Evolutionary conservation across 495 filamentous ascomycete genomes (phyloP).

Genomic region (Endocarpon pusillum): DNA sequence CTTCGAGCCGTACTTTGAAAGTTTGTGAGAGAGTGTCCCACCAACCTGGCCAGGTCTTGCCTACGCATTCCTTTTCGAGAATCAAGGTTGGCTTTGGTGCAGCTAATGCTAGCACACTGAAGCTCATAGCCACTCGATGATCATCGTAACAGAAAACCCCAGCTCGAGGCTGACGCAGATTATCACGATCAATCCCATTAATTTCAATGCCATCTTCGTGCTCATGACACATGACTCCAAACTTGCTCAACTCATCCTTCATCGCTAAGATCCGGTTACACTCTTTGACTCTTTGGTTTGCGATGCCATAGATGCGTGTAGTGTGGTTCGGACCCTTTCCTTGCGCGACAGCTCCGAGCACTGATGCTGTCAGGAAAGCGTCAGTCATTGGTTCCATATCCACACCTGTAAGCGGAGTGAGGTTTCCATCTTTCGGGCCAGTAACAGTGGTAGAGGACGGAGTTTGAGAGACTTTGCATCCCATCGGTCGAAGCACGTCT

Average conservation of each 20-base stretch:
- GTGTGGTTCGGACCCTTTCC: slow-evolving; percentile 36
- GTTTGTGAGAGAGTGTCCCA: slow-evolving; percentile 73
- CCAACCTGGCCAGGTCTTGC: slow-evolving; percentile 99
- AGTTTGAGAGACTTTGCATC: slow-evolving; percentile 75
- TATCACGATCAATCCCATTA: slow-evolving; percentile 44
- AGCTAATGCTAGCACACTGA: slow-evolving; percentile 70
- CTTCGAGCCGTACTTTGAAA: slow-evolving; percentile 58
- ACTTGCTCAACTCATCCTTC: slow-evolving; percentile 92
- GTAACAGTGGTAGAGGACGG: slow-evolving; percentile 80
- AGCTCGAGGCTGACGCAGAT: slow-evolving; percentile 40
- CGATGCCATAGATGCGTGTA: slow-evolving; percentile 81
- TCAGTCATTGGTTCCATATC: slow-evolving; percentile 99
- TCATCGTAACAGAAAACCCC: slow-evolving; percentile 93
- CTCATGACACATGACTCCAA: slow-evolving; percentile 73
- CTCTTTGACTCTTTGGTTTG: slow-evolving; percentile 98
- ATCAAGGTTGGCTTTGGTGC: slow-evolving; percentile 64
- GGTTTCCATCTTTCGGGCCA: slow-evolving; percentile 54
- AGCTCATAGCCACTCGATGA: slow-evolving; percentile 96
- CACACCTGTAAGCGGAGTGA: slow-evolving; percentile 57
- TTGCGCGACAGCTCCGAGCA: slow-evolving; percentile 80
- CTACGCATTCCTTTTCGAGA: slow-evolving; percentile 77
- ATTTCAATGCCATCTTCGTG: slow-evolving; percentile 87
- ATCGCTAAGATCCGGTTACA: slow-evolving; percentile 95
- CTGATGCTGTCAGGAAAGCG: slow-evolving; percentile 87
- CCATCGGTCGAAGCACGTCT: slow-evolving; percentile 84